These are phyloP conservation scores for Penicillium taxi DNA, from an alignment of 495 filamentous ascomycete genomes.

Conservation along the genomic window DNA sequence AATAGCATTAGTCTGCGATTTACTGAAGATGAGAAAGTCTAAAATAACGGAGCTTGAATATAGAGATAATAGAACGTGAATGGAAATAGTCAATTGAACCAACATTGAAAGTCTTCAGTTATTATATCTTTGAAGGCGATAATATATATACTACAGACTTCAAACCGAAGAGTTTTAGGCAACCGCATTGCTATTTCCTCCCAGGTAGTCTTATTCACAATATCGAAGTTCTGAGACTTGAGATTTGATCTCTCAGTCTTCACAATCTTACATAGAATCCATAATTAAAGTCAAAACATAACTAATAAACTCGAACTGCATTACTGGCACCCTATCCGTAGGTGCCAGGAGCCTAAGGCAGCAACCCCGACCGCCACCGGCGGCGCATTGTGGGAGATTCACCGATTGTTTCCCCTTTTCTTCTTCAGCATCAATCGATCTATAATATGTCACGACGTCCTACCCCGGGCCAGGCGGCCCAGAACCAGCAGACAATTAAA, in stretches of 20 bases:
- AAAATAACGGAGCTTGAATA: conserved; percentile 22
- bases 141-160: conserved; percentile 1
- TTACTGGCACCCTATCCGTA: background rate
- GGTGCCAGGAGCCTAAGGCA: conserved; percentile 15
- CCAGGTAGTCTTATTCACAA: too few relatives aligned
- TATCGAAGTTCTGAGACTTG: too few relatives aligned
- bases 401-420: conserved; percentile 19
- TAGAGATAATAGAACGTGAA: background rate
- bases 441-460: conserved; percentile 74
- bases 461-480: conserved; percentile 73
- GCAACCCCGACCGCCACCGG: conserved; percentile 20
- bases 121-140: too few relatives aligned
- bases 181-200: too few relatives aligned
- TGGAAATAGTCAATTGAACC: conserved; percentile 1
- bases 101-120: too few relatives aligned
- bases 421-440: conserved; percentile 4
- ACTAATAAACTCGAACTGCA: too few relatives aligned
- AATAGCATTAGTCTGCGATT: conserved; percentile 88
- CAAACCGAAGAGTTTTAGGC: too few relatives aligned
- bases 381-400: conserved; percentile 10
- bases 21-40: conserved; percentile 45
- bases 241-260: too few relatives aligned
- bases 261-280: too few relatives aligned
- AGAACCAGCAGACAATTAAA: conserved; percentile 88
- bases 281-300: too few relatives aligned